These are phyloP conservation scores for Pyrrhoderma lamaoense DNA, from an alignment of 1,284 basidiomycete species.

Conservation along the genomic window DNA sequence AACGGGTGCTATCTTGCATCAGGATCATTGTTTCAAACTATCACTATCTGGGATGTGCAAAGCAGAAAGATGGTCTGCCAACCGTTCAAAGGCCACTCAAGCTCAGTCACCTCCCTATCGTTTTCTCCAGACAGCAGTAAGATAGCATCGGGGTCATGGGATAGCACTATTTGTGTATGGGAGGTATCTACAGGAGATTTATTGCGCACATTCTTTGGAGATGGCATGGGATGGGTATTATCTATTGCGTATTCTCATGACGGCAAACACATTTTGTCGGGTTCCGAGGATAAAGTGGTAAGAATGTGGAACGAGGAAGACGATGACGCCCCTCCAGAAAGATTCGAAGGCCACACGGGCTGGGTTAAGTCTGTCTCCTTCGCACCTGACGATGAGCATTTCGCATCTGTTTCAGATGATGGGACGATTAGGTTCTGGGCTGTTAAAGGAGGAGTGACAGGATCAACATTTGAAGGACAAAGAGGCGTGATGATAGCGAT, in stretches of 20 bases:
- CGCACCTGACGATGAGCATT: too few relatives aligned
- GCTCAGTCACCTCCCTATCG: neutral
- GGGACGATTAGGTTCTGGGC: neutral
- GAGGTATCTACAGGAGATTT: too few relatives aligned
- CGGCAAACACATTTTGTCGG: neutral
- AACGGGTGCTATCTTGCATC: too few relatives aligned
- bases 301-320: neutral
- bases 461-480: too few relatives aligned
- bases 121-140: slow-evolving; percentile 1
- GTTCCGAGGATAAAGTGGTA: neutral
- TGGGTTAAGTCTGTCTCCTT: neutral
- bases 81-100: neutral
- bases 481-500: too few relatives aligned
- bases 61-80: neutral
- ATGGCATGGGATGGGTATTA: too few relatives aligned
- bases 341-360: neutral
- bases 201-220: too few relatives aligned
- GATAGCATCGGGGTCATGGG: neutral
- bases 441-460: too few relatives aligned
- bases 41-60: neutral
- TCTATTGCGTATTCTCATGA: too few relatives aligned
- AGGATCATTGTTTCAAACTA: neutral
- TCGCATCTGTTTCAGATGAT: neutral
- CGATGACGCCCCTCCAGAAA: too few relatives aligned
- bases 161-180: slow-evolving; percentile 1